Base-by-base conservation (phyloP, 2,329 filamentous ascomycete species). In the Lasiodiplodia gonubiensis region DNA sequence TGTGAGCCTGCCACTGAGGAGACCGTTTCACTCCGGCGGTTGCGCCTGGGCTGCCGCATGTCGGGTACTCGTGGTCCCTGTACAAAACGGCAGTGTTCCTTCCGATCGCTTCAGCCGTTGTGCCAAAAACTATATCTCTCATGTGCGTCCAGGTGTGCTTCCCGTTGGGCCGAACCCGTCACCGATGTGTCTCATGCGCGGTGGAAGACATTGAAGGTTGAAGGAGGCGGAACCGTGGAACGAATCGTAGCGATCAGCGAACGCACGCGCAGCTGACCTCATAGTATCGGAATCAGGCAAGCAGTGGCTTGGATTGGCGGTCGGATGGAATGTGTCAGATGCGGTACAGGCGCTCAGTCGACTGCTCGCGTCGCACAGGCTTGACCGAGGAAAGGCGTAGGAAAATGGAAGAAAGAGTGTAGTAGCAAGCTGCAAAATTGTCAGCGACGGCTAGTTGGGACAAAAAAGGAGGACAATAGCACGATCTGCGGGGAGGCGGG, bases 261-360 rank as follows among this genome's bases (percentile, higher is more conserved):
- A 27, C 30, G 14, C 27, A 14, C 30, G 42, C 57, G 21, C 25
- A 46, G 42, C 59, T 63, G 46, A 63, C 46, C 59, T 63, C 59
- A 51, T 37, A 63, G 39, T 18, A 2, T 52, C 59, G 59, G 30
- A 18, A 30, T 30, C 27, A 21, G 14, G 27, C 49, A 30, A 42
- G 59, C 59, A 48, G 35, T 37, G 21, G 23, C 57, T 35, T 49
- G 57, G 57, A 60, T 21, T 60, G 39, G 39, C 46, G 53, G 53
- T 55, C 37, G 25, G 21, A 14, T 14, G 39, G 27, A 16, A 49
- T 35, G 42, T n/a, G 27, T 16, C 53, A 57, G 53, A 57, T 23
- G 23, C 21, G 57, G 57, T 49, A 25, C 6, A n/a, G 27, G 57
- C 14, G 33, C 18, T 46, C 39, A 27, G 37, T 39, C 39, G 21